Percentiles rank a stretch among this genome's conserved stretches.
These are phyloP conservation scores for Pyrenophora tritici-repentis DNA, from an alignment of 2,329 filamentous ascomycete genomes.

Conservation along the genomic window DNA sequence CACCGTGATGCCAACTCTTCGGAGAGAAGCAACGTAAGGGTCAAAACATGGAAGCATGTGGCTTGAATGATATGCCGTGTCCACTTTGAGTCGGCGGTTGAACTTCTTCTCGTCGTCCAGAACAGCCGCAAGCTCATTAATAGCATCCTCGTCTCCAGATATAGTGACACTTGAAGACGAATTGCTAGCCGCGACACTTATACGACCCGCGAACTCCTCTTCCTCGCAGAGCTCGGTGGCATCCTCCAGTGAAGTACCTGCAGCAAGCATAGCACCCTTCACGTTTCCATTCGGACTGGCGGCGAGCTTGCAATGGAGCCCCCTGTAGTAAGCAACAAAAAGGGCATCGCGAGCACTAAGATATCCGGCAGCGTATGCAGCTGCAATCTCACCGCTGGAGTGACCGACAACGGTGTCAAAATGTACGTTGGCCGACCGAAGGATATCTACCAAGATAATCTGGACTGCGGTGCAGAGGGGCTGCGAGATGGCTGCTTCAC, in stretches of 20 bases:
- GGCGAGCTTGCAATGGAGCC: neutral
- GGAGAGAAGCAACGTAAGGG: conserved; percentile 1
- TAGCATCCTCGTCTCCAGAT: neutral
- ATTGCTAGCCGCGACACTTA: neutral
- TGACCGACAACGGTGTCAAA: conserved; percentile 40
- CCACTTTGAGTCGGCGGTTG: conserved; percentile 36
- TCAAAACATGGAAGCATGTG: conserved; percentile 14
- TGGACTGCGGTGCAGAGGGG: conserved; percentile 30
- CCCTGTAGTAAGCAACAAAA: conserved; percentile 2
- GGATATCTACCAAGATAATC: conserved; percentile 19
- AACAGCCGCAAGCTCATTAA: neutral
- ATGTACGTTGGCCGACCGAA: conserved; percentile 4
- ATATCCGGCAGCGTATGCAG: conserved; percentile 44
- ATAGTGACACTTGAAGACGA: neutral
- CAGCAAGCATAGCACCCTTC: conserved; percentile 3
- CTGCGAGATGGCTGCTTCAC: conserved; percentile 21
- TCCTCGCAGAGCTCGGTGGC: neutral
- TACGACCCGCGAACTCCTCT: neutral
- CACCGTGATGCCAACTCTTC: neutral
- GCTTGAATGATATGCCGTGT: conserved; percentile 52
- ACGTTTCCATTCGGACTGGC: neutral
- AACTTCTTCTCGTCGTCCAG: neutral
- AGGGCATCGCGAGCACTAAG: neutral
- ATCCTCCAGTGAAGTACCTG: neutral
- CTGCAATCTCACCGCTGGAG: conserved; percentile 50